These are phyloP conservation scores for Fusarium fujikuroi DNA, from an alignment of 2,329 filamentous ascomycete genomes.

Conservation along the genomic window DNA sequence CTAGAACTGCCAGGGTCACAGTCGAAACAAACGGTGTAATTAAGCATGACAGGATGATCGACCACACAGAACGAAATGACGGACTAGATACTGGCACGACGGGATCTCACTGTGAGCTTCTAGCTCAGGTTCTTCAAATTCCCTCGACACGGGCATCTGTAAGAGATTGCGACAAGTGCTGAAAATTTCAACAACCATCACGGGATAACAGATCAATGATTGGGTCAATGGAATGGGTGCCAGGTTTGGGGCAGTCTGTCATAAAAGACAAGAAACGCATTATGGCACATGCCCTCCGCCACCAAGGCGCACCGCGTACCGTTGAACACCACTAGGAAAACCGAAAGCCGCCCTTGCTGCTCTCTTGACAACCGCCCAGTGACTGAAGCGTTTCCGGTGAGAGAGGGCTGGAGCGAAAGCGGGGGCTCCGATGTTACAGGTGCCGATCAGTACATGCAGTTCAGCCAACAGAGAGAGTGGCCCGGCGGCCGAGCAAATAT, in stretches of 20 bases:
- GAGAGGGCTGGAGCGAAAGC: conserved; percentile 27
- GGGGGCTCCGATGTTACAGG: conserved; percentile 36
- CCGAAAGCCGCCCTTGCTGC: conserved; percentile 18
- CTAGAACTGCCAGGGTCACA: conserved; percentile 35
- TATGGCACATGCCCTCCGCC: conserved; percentile 33
- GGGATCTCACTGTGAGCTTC: conserved; percentile 10
- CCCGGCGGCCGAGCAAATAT: conserved; percentile 10
- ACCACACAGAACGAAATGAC: conserved; percentile 13
- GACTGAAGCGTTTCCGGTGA: conserved; percentile 30
- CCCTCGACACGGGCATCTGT: background rate
- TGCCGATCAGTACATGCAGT: conserved; percentile 22
- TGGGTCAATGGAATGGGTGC: conserved; percentile 19
- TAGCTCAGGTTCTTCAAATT: conserved; percentile 6
- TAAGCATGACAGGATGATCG: conserved; percentile 39
- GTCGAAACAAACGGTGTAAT: conserved; percentile 35
- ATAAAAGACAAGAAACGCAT: conserved; percentile 8
- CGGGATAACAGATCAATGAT: conserved; percentile 6
- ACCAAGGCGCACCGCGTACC: conserved; percentile 14
- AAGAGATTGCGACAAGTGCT: conserved; percentile 17
- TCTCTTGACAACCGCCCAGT: conserved; percentile 15
- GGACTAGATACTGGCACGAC: conserved; percentile 4
- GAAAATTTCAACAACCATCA: conserved; percentile 32
- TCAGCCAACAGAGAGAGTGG: conserved; percentile 15
- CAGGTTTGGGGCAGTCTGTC: conserved; percentile 6
- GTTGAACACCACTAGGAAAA: conserved; percentile 24